Conservation (phyloP, 106 monocot genomes). For the Apostasia ramifera region DNA sequence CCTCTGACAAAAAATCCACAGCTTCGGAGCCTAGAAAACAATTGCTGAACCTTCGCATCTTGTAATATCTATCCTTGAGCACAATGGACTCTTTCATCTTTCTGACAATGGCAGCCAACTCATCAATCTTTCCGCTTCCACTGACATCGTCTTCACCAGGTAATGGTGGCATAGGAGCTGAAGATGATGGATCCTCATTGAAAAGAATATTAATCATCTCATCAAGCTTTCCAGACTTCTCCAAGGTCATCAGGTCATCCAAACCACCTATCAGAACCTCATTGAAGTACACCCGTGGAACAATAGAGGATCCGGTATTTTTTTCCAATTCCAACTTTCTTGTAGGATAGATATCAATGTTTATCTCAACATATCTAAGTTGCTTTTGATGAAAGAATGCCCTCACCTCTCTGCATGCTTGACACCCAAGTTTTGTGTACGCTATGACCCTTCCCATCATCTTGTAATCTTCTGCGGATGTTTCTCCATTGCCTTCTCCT, state of each 20-base stretch:
- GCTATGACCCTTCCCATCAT: conserved; percentile 79
- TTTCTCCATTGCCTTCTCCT: conserved; percentile 12
- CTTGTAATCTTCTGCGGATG: conserved; percentile 22
- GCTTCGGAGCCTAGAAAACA: conserved; percentile 94
- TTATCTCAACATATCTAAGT: conserved; percentile 65
- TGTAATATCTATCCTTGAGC: conserved; percentile 71
- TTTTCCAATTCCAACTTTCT: conserved; percentile 82
- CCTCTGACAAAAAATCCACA: conserved; percentile 81
- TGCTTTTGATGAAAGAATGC: conserved; percentile 54
- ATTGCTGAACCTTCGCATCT: conserved; percentile 78
- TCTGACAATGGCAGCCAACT: conserved; percentile 62
- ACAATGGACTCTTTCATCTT: conserved; percentile 77
- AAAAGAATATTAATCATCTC: conserved; percentile 44
- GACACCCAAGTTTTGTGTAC: conserved; percentile 79
- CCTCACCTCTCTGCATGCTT: conserved; percentile 64
- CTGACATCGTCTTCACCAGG: conserved; percentile 90
- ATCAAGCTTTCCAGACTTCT: conserved; percentile 59
- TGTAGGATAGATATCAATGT: conserved; percentile 80
- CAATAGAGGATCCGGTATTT: conserved; percentile 57
- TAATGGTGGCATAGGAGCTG: conserved; percentile 77
- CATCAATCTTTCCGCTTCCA: conserved; percentile 75
- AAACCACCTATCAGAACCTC: conserved; percentile 68
- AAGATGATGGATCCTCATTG: conserved; percentile 49
- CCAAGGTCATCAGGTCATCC: conserved; percentile 55
- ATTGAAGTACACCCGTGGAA: conserved; percentile 79